Base-by-base conservation (phyloP, 1,284 basidiomycete species). In the Rhizoctonia solani region DNA sequence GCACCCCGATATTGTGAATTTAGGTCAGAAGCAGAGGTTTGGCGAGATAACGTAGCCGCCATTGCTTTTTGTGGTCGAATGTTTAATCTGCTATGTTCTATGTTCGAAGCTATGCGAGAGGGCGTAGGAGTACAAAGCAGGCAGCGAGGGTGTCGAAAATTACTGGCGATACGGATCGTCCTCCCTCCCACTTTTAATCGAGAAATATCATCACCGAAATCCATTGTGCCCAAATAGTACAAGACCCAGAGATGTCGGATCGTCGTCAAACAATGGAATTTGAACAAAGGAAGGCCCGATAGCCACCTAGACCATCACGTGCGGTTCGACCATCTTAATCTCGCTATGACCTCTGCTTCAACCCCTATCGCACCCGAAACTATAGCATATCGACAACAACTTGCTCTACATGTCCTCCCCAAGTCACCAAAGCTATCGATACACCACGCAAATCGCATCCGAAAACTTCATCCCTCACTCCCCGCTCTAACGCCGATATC, bases 211-310 rank as follows among this genome's bases (percentile, higher is more conserved):
- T 25, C 32, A n/a, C n/a, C n/a, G n/a, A n/a, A n/a, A n/a, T n/a
- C 58, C 58, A 61, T 61, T 61, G 58, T 61, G 58, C 58, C 58
- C 29, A 61, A 61, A 61, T 34, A 61, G 58, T 52, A 14, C 58
- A 41, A 61, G 58, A 14, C 58, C 21, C n/a, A n/a, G n/a, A 37
- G 32, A 34, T 61, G 58, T 61, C 58, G 47, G 47, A 61, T 39
- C 47, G 58, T 61, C 47, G n/a, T 61, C 58, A 61, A 41, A 61
- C 58, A 61, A 61, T 61, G 58, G 58, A 23, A 9, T 41, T 3
- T 37, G 34, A 3, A 61, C 58, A 61, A 61, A 61, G 58, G 58
- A 61, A 32, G 21, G 16, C 1, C 16, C 37, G 21, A 8, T 29
- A 25, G 21, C 27, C 55, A 19, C 37, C 9, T 39, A 16, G 8